Percentiles rank a stretch among this genome's conserved stretches.
These are phyloP conservation scores for Pseudoperonospora humuli DNA, from an alignment of 352 stramenopile genomes.

Conservation along the genomic window DNA sequence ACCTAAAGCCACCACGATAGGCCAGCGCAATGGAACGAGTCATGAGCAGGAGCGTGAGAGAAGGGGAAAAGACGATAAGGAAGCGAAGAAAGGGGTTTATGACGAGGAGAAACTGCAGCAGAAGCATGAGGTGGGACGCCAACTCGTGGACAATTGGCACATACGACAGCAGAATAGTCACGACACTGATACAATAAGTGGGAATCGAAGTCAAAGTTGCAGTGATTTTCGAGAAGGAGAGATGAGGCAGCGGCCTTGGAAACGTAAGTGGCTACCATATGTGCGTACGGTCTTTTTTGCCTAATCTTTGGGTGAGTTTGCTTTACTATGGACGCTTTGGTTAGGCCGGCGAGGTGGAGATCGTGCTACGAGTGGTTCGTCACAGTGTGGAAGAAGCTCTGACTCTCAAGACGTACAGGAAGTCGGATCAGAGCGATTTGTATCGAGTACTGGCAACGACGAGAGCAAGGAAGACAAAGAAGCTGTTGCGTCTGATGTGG, in stretches of 20 bases:
- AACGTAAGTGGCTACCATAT: slow-evolving; percentile 15
- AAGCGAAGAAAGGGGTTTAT: neutral
- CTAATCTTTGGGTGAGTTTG: neutral
- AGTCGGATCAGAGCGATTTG: neutral
- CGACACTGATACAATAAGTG: neutral
- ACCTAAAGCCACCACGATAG: too few species aligned
- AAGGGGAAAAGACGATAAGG: slow-evolving; percentile 2
- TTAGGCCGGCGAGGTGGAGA: slow-evolving; percentile 10
- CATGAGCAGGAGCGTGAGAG: neutral
- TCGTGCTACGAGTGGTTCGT: neutral
- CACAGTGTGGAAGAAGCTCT: slow-evolving; percentile 8
- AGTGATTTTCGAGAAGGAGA: slow-evolving; percentile 18
- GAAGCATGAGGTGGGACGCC: too few species aligned
- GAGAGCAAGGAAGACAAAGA: slow-evolving; percentile 10
- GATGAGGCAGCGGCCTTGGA: slow-evolving; percentile 11
- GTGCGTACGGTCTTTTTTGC: neutral
- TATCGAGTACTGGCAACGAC: slow-evolving; percentile 10
- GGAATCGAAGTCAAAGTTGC: slow-evolving; percentile 1
- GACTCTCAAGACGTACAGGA: neutral
- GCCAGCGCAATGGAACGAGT: slow-evolving; percentile 42
- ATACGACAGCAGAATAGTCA: slow-evolving; percentile 22
- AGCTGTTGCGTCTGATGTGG: slow-evolving; percentile 1
- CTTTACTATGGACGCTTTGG: neutral
- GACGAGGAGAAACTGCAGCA: slow-evolving; percentile 10
- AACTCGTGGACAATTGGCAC: too few species aligned